phyloP scores from a whole-genome alignment of 2,329 filamentous ascomycete genomes.

The Botrytis squamosa region DNA sequence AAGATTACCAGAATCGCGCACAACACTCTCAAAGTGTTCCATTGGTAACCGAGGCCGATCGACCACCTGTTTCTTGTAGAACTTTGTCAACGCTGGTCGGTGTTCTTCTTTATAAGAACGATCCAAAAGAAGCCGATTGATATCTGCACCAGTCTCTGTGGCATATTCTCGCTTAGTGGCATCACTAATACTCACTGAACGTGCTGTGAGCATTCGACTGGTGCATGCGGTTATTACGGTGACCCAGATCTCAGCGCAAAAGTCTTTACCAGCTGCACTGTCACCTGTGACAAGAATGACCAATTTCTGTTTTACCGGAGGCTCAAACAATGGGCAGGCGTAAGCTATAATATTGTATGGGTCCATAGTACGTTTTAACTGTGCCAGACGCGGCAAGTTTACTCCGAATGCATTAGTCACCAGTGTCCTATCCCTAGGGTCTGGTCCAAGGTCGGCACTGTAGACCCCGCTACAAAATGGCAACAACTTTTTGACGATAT shows the following conservation, averaged over 20 bases:
- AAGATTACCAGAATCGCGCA: slow-evolving; percentile 43
- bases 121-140: slow-evolving; percentile 49
- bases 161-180: slow-evolving; percentile 58
- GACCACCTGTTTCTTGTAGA: slow-evolving; percentile 48
- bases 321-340: slow-evolving; percentile 52
- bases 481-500: slow-evolving; percentile 48
- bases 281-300: slow-evolving; percentile 53
- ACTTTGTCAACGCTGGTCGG: slow-evolving; percentile 50
- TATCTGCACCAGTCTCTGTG: slow-evolving; percentile 47
- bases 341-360: slow-evolving; percentile 53
- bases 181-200: slow-evolving; percentile 56
- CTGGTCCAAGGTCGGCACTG: slow-evolving; percentile 61
- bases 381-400: slow-evolving; percentile 50
- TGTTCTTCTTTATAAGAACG: slow-evolving; percentile 63
- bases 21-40: slow-evolving; percentile 45
- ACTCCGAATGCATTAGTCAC: slow-evolving; percentile 56
- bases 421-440: slow-evolving; percentile 54
- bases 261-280: slow-evolving; percentile 58
- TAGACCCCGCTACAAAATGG: slow-evolving; percentile 54
- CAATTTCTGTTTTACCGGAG: slow-evolving; percentile 43
- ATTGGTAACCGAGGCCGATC: slow-evolving; percentile 48
- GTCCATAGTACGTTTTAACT: slow-evolving; percentile 52
- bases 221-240: slow-evolving; percentile 40
- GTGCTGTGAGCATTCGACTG: slow-evolving; percentile 41
- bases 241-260: slow-evolving; percentile 54